Evolutionary conservation across 768 basidiomycete genomes (phyloP), one percentile per base, ranked within the genome.

Genomic region (Calvatia gigantea): DNA sequence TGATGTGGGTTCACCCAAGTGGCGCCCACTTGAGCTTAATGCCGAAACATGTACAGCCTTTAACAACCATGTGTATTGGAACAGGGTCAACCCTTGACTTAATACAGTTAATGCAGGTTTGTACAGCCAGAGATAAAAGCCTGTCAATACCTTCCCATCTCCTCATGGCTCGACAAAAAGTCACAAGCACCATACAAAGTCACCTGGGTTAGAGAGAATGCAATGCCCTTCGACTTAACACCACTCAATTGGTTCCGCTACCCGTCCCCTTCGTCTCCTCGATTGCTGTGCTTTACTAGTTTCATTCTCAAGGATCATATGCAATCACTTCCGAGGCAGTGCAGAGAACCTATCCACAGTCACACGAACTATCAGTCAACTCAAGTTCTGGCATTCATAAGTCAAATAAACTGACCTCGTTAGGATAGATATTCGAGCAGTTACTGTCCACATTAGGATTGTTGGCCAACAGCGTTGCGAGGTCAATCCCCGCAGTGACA

Each of bases 371-470:
- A 37, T 37, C n/a, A 11, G 19, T 12, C 41, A 21, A 25, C 11
- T 21, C 41, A 2, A 21, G 8, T 21, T 11, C 17, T 37, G 17
- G 12, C 35, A n/a, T 37, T 37, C 35, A n/a, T n/a, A 15, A n/a
- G n/a, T 15, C 7, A 37, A 19, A 42, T 14, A 46, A 21, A 33
- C 31, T 17, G 28, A 87, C 86, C 77, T 87, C 84, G 42, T 73
- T 76, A 51, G 76, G 65, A 67, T 82, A 81, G 49, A 87, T 75
- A 70, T 84, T 85, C 35, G 64, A 66, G 69, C 84, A 85, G 6
- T 31, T 60, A 11, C 58, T 54, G 65, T 83, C 70, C 50, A 89
- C 66, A 62, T 88, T 84, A 2, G 82, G 86, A 71, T 89, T 89
- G 73, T 89, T 87, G 28, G 72, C 62, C 58, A 74, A 65, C 21